Evolutionary conservation across 2,329 filamentous ascomycete genomes (phyloP).

Genomic region (Venturia aucupariae): DNA sequence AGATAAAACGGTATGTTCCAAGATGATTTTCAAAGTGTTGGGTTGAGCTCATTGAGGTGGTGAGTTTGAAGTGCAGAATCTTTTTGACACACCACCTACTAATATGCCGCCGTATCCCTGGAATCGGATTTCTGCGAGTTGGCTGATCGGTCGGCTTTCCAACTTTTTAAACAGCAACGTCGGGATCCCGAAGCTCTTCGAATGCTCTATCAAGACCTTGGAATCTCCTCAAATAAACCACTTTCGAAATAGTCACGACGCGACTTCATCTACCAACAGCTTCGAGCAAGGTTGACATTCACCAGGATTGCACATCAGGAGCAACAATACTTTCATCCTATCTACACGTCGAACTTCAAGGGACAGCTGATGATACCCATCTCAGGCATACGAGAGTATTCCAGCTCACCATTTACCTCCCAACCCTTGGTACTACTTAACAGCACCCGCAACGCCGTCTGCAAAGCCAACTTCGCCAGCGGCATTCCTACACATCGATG

Average conservation of each 20-base stretch:
- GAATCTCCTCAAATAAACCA: neutral
- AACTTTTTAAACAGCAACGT: too few species aligned
- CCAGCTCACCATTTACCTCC: conserved; percentile 12
- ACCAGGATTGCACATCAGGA: neutral
- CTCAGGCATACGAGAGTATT: conserved; percentile 14
- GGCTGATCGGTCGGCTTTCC: too few species aligned
- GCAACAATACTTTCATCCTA: neutral
- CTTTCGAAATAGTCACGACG: neutral
- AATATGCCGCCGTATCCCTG: too few species aligned
- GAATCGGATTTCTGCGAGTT: too few species aligned
- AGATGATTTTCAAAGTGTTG: too few species aligned
- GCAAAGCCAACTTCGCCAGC: conserved; percentile 11
- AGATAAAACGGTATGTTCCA: too few species aligned
- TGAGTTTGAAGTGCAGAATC: too few species aligned
- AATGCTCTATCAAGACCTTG: too few species aligned
- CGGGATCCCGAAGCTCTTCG: neutral
- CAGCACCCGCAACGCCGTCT: conserved; percentile 1
- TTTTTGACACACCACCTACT: too few species aligned
- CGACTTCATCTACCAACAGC: neutral
- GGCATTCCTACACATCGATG: conserved; percentile 14
- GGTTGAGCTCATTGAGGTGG: too few species aligned
- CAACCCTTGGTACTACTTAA: conserved; percentile 12
- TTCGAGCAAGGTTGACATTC: neutral
- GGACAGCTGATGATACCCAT: conserved; percentile 15
- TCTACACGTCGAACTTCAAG: conserved; percentile 6